phyloP scores from a whole-genome alignment of 2,329 filamentous ascomycete genomes.

The Botrytis fragariae region DNA sequence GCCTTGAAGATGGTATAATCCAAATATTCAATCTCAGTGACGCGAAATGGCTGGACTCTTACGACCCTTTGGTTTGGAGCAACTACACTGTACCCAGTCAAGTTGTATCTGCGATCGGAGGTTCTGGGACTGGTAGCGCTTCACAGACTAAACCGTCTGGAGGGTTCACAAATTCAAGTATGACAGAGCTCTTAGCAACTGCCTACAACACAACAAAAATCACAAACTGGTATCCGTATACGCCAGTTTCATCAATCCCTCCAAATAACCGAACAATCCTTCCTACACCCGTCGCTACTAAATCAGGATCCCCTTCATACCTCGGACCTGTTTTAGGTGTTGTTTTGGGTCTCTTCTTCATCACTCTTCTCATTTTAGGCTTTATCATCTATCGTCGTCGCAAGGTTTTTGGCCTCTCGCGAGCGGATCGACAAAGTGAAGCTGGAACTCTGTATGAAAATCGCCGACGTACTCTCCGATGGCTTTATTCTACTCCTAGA shows the following conservation, averaged over 20 bases:
- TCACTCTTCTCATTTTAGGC: constrained; percentile 51
- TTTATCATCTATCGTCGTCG: constrained; percentile 53
- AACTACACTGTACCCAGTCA: constrained; percentile 64
- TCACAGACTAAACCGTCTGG: constrained; percentile 63
- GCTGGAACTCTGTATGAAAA: constrained; percentile 31
- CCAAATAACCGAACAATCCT: constrained; percentile 22
- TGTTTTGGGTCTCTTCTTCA: constrained; percentile 55
- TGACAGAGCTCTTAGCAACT: constrained; percentile 53
- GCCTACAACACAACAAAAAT: constrained; percentile 58
- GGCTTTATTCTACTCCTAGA: constrained; percentile 31
- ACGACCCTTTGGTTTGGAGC: constrained; percentile 61
- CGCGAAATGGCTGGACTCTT: constrained; percentile 66
- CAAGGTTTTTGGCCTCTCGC: constrained; percentile 29
- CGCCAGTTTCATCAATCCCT: constrained; percentile 23
- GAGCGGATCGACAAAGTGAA: constrained; percentile 29
- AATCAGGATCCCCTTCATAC: constrained; percentile 49
- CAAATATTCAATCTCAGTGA: constrained; percentile 72
- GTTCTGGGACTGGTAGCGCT: constrained; percentile 57
- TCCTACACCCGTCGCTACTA: constrained; percentile 16
- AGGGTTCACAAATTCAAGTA: constrained; percentile 50
- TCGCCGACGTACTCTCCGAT: constrained; percentile 30
- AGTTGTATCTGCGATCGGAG: constrained; percentile 61
- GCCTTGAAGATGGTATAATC: constrained; percentile 52
- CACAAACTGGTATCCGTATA: constrained; percentile 60
- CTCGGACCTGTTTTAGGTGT: constrained; percentile 62